These are phyloP conservation scores for Hymenoscyphus infarciens DNA, from an alignment of 2,329 filamentous ascomycete genomes.

Conservation along the genomic window DNA sequence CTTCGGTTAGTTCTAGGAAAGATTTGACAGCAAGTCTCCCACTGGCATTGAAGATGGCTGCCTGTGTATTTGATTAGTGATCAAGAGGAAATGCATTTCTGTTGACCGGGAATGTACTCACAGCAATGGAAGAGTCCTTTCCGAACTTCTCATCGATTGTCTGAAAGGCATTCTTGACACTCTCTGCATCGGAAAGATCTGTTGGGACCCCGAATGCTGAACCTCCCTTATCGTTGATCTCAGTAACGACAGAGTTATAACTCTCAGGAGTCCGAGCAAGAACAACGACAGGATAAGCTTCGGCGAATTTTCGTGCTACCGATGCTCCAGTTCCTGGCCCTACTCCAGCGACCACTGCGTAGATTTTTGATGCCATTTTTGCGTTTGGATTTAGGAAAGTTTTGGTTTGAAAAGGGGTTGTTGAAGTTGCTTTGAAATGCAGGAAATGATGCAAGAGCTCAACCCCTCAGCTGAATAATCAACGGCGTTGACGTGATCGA, in stretches of 20 bases:
- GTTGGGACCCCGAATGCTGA: slow-evolving; percentile 67
- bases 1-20: slow-evolving; percentile 52
- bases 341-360: slow-evolving; percentile 67
- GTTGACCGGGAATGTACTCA: background rate
- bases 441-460: background rate
- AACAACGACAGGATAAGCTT: slow-evolving; percentile 68
- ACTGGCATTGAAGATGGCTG: slow-evolving; percentile 68
- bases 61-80: slow-evolving; percentile 31
- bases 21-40: slow-evolving; percentile 48
- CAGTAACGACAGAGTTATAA: slow-evolving; percentile 62
- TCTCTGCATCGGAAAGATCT: slow-evolving; percentile 53
- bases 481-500: background rate
- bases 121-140: slow-evolving; percentile 45
- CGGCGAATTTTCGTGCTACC: slow-evolving; percentile 55
- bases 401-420: too few relatives aligned
- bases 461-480: slow-evolving; percentile 1
- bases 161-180: slow-evolving; percentile 58
- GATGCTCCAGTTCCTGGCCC: slow-evolving; percentile 62
- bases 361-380: slow-evolving; percentile 45
- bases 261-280: slow-evolving; percentile 66
- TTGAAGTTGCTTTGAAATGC: too few relatives aligned
- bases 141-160: slow-evolving; percentile 56
- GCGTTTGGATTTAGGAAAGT: background rate
- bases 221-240: slow-evolving; percentile 66
- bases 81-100: background rate